Conservation (phyloP, 2,329 filamentous ascomycete species). For the Exophiala bonariae region DNA sequence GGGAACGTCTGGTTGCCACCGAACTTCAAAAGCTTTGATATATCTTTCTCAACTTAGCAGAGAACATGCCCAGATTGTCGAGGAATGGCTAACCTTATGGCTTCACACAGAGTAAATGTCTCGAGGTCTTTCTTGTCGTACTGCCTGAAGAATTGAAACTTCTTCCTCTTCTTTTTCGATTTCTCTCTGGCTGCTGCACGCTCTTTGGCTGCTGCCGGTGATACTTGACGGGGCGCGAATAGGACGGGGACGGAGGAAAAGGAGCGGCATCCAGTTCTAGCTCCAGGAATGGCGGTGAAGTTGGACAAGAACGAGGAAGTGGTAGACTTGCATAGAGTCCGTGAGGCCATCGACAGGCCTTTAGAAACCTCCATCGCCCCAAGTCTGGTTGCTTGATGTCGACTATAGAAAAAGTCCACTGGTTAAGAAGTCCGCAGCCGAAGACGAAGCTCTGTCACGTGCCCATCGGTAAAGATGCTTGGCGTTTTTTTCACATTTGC, state of each 20-base stretch:
- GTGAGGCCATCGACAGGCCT: slow-evolving; percentile 14
- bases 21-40: slow-evolving; percentile 88
- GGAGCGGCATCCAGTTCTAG: slow-evolving; percentile 10
- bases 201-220: too few species aligned
- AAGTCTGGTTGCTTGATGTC: background rate
- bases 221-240: slow-evolving; percentile 33
- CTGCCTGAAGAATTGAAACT: slow-evolving; percentile 64
- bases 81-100: slow-evolving; percentile 65
- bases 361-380: slow-evolving; percentile 17
- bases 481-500: slow-evolving; percentile 2
- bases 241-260: slow-evolving; percentile 31
- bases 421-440: too few species aligned
- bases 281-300: slow-evolving; percentile 8
- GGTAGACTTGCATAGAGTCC: slow-evolving; percentile 16
- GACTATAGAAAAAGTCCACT: too few species aligned
- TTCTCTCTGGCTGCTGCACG: slow-evolving; percentile 59
- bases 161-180: slow-evolving; percentile 64
- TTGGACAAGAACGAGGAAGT: slow-evolving; percentile 21
- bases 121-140: slow-evolving; percentile 65
- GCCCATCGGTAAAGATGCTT: background rate
- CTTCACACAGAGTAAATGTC: slow-evolving; percentile 83
- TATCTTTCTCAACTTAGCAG: slow-evolving; percentile 59
- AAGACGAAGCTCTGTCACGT: too few species aligned
- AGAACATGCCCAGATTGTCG: slow-evolving; percentile 5
- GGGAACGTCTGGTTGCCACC: slow-evolving; percentile 66